Evolutionary conservation across 2,329 filamentous ascomycete species (phyloP), one percentile per base, ranked within the genome.

Genomic region (Tolypocladium ophioglossoides): DNA sequence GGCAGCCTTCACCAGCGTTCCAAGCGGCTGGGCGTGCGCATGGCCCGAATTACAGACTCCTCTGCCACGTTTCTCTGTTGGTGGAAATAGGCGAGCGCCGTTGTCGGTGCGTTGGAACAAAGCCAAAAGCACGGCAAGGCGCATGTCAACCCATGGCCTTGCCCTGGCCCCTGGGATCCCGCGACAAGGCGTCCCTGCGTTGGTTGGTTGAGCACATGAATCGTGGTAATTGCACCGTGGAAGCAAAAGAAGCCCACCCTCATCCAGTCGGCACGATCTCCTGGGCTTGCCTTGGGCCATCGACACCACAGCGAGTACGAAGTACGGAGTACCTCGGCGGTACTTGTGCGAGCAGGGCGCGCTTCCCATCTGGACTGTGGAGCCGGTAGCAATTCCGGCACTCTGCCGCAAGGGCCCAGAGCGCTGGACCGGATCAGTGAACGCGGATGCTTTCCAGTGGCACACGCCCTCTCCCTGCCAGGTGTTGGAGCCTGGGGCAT

Each of bases 351-450:
- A n/a, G n/a, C n/a, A n/a, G n/a, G n/a, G n/a, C n/a, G n/a, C 40
- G 9, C 27, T 14, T 44, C 20, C 22, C 22, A 22, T 12, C 35
- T n/a, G 40, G 54, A 56, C 54, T 60, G 62, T 64, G 65, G 65
- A 62, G 62, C 63, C 60, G 62, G 64, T 57, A 61, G 58, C 58
- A 56, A 57, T 62, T 63, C 63, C 64, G 64, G 66, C 59, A 63
- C 58, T 66, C 63, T 65, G 58, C 60, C 56, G 58, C 59, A 61
- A 61, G 59, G 40, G 60, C 54, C 55, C 55, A 54, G 53, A 44
- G 52, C 56, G 47, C 48, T 49, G 58, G 52, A 55, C 58, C 54
- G 54, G 47, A 54, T 52, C 37, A 37, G 24, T 30, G 52, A 30
- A 41, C 32, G 41, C 48, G 37, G 24, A 41, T 22, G 50, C 40